Evolutionary conservation across 116 monocot genomes (phyloP), one percentile per base, ranked within the genome.

Genomic region (Iris pallida): DNA sequence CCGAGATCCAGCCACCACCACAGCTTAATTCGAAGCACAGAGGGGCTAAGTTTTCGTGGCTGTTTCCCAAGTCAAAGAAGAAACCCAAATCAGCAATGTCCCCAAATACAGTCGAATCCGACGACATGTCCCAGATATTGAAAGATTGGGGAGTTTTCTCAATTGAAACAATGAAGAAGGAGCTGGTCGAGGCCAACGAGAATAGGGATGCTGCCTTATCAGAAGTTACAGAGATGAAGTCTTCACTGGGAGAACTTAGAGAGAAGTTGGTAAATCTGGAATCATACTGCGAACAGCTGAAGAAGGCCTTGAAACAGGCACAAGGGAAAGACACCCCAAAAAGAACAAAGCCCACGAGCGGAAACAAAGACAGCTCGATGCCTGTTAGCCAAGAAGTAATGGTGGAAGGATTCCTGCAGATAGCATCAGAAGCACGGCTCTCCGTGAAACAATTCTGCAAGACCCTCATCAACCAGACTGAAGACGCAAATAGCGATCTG

Each of bases 351-450:
- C 77, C 78, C 20, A 61, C 57, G 4, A 67, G 60, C 45, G 72
- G 59, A 7, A 68, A 59, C 14, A 66, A 62, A 65, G 90, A 87
- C 51, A 80, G 59, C 70, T 64, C 71, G 3, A 75, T 95, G 79
- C 95, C 95, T 6, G 95, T 95, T n/a, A 91, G 91, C 71, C 81
- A 84, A 63, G 91, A 88, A 71, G 91, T 82, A 16, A 95, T 95
- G 95, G 80, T 95, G 7, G 91, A 95, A 61, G 91, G 91, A 6
- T 95, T 95, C 68, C 71, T 95, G 45, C 91, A 91, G 71, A 80
- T 95, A 40, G 95, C 82, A 5, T 88, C 91, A 2, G 95, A 95
- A 70, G 81, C 95, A 11, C 78, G 88, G 42, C 82, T 91, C 8
- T 91, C 95, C 0, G 80, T 95, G 0, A 95, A 84, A 55, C 95